Conservation (phyloP, 768 basidiomycete species). For the Pleurotus salmoneostramineus region DNA sequence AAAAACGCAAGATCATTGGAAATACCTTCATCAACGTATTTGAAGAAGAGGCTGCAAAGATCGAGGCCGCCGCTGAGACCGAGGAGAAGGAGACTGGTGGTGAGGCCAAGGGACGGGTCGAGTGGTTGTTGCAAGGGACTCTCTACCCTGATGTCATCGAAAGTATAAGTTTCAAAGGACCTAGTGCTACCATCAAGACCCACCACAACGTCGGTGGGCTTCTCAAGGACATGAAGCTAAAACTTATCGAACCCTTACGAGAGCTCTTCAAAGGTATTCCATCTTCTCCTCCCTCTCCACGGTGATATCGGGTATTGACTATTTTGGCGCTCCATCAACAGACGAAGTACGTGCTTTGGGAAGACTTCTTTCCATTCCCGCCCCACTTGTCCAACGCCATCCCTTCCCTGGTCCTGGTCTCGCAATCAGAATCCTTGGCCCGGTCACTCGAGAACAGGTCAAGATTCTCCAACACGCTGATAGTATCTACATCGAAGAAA, state of each 20-base stretch:
- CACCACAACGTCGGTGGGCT: slow-evolving; percentile 99
- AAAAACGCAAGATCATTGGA: slow-evolving; percentile 97
- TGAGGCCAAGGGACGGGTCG: slow-evolving; percentile 83
- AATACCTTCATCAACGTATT: slow-evolving; percentile 99
- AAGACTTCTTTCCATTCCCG: slow-evolving; percentile 86
- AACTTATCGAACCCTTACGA: slow-evolving; percentile 94
- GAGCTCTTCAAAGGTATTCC: slow-evolving; percentile 94
- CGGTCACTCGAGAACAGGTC: slow-evolving; percentile 92
- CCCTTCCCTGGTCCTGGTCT: slow-evolving; percentile 99
- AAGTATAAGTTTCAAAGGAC: slow-evolving; percentile 98
- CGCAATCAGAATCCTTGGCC: slow-evolving; percentile 95
- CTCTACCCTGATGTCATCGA: slow-evolving; percentile 99
- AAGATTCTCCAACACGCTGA: slow-evolving; percentile 89
- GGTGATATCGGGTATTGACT: not conserved
- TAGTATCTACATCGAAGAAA: slow-evolving; percentile 96
- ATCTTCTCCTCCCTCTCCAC: not conserved
- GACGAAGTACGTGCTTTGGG: slow-evolving; percentile 96
- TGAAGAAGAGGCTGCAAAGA: slow-evolving; percentile 87
- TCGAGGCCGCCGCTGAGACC: slow-evolving; percentile 77
- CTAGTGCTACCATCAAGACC: slow-evolving; percentile 98
- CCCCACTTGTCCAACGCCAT: slow-evolving; percentile 91
- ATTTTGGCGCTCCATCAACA: slow-evolving; percentile 25
- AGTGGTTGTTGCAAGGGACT: slow-evolving; percentile 97
- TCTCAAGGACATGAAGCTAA: slow-evolving; percentile 96
- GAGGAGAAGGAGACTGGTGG: slow-evolving; percentile 60